Evolutionary conservation across 1,284 basidiomycete species (phyloP), one percentile per base, ranked within the genome.

Genomic region (Leucoagaricus sp.): DNA sequence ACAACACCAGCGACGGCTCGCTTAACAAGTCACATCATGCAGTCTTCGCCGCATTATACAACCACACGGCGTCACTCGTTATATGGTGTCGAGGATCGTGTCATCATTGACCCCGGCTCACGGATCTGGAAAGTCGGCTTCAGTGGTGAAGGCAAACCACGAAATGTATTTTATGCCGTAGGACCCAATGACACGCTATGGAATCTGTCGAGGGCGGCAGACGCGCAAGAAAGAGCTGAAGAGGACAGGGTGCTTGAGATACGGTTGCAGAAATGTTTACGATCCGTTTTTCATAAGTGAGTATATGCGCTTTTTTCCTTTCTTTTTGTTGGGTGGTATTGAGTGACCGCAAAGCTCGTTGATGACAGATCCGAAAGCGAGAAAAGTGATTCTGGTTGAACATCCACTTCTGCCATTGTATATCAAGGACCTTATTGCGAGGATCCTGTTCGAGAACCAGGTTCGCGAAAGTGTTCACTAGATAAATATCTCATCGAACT

Each of bases 321-420:
- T 47, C 28, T 44, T 19, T 17, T 51, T 40, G 44, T n/a, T 56
- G 29, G 52, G 57, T 34, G 49, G 23, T 49, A 36, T 60, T 66
- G 65, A 64, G 65, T 58, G 58, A 53, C 52, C 53, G 59, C 57
- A 57, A 66, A 96, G 94, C 65, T 90, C 93, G 56, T 81, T 99
- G 45, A 81, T 98, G 70, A 91, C 92, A 60, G 97, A 98, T 68
- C 91, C 96, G 0, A 96, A 94, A 70, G 87, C 93, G 33, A 84
- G 96, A 49, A 97, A 96, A 70, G 89, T 99, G 56, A 91, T 98
- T 49, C 67, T 99, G 25, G 79, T 96, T 5, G 96, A 98, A 71
- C 91, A 94, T 67, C 92, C 96, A 0, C 75, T 97, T 48, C 76
- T 97, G 10, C 93, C 96, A 0, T 73, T 91, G 1, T 83, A 88